Evolutionary conservation across 768 basidiomycete species (phyloP), one percentile per base, ranked within the genome.

Genomic region (Butyriboletus loyo): DNA sequence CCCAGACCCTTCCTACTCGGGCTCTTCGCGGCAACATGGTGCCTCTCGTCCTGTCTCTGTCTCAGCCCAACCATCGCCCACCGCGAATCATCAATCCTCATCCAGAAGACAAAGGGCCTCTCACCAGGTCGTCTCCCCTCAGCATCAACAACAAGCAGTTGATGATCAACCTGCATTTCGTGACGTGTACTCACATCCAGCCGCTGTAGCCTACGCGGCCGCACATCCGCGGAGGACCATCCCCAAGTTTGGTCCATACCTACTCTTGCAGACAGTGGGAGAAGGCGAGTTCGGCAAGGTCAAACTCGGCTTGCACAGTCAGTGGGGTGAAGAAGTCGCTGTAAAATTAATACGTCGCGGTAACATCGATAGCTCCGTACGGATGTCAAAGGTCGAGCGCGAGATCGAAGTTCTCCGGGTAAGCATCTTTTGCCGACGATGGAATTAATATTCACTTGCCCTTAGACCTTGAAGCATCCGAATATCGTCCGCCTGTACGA

Each of bases 201-300:
- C 89, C 17, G 91, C 89, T 4, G 75, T 87, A 14, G 87, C 87
- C n/a, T 93, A 87, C 65, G 83, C 83, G 5, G 80, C 86, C 0
- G 86, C 89, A 0, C 91, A 93, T 62, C 90, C 91, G 7, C 78
- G 87, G 49, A 81, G 92, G n/a, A 84, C 84, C 24, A 92, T 93
- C 37, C 92, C 92, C 49, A 89, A 87, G 71, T 98, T 99, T 60
- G 97, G 97, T 0, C 93, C 95, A 0, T 99, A 99, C 70, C 77
- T 98, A 10, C 80, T 98, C 35, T 77, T 99, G 17, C 95, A 98
- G 70, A 98, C 97, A 0, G 79, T 99, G 19, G 97, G 97, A 40
- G 96, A 99, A 73, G 96, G 96, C 60, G 96, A 98, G 75, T 98
- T 98, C 66, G 95, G 94, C 41, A 98, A 98, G 70, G 95, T 98